Percentiles rank a stretch among this genome's conserved stretches.
phyloP scores from a whole-genome alignment of 2,329 filamentous ascomycete species.

The Fusarium zealandicum region DNA sequence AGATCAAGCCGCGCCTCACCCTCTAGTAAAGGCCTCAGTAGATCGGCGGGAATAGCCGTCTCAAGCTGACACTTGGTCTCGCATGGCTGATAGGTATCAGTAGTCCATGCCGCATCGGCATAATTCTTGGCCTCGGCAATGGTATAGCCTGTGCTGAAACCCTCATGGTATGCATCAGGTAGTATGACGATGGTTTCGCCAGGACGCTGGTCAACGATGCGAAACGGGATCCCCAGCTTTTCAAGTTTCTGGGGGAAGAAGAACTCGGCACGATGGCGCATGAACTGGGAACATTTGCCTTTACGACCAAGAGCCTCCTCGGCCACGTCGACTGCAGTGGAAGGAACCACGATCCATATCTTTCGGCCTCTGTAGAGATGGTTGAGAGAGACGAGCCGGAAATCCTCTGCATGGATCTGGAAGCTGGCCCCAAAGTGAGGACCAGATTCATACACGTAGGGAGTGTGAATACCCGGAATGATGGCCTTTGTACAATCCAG shows the following conservation, averaged over 20 bases:
- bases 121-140: conserved; percentile 52
- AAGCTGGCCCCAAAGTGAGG: conserved; percentile 50
- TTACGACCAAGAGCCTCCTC: conserved; percentile 46
- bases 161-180: conserved; percentile 51
- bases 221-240: conserved; percentile 49
- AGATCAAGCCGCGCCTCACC: conserved; percentile 47
- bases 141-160: conserved; percentile 52
- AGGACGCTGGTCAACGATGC: conserved; percentile 49
- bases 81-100: conserved; percentile 48
- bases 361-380: conserved; percentile 51
- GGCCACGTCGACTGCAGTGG: conserved; percentile 46
- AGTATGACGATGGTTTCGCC: conserved; percentile 52
- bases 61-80: conserved; percentile 44
- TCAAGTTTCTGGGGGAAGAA: conserved; percentile 51
- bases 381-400: conserved; percentile 49
- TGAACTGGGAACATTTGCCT: conserved; percentile 49
- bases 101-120: conserved; percentile 47
- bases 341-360: conserved; percentile 51
- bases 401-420: conserved; percentile 52
- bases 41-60: conserved; percentile 48
- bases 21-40: conserved; percentile 43
- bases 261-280: conserved; percentile 52
- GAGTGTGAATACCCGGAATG: conserved; percentile 51
- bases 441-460: conserved; percentile 51
- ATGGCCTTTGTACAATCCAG: conserved; percentile 48